phyloP scores from a whole-genome alignment of 768 basidiomycete genomes.

The Chalciporus pseudorubinellus region DNA sequence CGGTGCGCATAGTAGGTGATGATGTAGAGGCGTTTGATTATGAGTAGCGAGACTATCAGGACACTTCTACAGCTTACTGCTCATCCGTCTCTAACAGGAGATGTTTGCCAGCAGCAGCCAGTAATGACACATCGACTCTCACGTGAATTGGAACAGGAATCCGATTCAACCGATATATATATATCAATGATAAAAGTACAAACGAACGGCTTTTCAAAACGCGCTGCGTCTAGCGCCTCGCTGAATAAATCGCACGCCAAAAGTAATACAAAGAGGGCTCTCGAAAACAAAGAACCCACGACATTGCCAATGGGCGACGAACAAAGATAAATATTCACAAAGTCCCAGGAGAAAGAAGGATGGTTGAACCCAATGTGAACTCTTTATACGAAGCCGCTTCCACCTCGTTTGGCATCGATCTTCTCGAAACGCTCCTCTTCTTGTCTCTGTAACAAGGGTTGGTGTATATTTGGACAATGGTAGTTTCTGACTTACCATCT shows the following conservation, averaged over 20 bases:
- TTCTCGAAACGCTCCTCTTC: constrained; percentile 83
- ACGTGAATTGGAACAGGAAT: too few species aligned
- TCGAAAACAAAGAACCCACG: background rate
- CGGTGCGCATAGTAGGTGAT: constrained; percentile 37
- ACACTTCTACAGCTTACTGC: too few species aligned
- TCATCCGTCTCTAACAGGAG: too few species aligned
- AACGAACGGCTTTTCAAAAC: background rate
- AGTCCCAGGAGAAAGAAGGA: background rate
- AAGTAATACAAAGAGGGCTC: background rate
- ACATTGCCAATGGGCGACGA: background rate
- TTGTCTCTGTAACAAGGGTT: constrained; percentile 50
- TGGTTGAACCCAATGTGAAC: background rate
- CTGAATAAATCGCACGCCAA: background rate
- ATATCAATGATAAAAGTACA: background rate
- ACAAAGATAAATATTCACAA: background rate
- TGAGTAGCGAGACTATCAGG: too few species aligned
- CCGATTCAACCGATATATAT: too few species aligned
- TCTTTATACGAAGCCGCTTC: constrained; percentile 76
- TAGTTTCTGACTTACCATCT: constrained; percentile 46
- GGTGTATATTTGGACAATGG: background rate
- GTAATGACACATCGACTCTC: too few species aligned
- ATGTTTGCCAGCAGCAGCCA: too few species aligned
- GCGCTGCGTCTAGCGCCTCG: constrained; percentile 3
- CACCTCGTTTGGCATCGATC: constrained; percentile 88
- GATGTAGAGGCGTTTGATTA: too few species aligned